Base-by-base conservation (phyloP, 2,329 filamentous ascomycete genomes). In the Chaetomium sp. region DNA sequence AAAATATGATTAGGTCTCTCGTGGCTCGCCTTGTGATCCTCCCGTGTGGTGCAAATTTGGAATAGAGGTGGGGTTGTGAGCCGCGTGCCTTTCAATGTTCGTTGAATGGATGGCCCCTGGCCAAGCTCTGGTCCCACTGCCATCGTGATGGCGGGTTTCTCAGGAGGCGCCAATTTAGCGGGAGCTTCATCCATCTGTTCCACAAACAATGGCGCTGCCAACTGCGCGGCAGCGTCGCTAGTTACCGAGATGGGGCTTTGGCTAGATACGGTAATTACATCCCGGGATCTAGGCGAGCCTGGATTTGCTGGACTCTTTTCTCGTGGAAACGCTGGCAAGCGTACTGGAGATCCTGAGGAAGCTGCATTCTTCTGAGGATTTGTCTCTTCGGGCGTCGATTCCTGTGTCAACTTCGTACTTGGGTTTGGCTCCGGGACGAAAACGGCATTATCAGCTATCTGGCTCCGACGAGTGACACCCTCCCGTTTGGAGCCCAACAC, bases 151-250 rank as follows among this genome's bases (percentile, higher is more conserved):
- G 19, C 19, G 19, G 19, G 3, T 27, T 27, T 27, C 19, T 27
- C 19, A 27, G 19, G 19, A 27, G 19, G 19, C 19, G 2, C 19
- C 19, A 27, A 2, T 27, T 27, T 27, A 27, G 19, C 3, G 8
- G 7, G 8, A 7, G 43, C 3, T 9, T 27, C 27, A 33, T 54
- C 6, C 6, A 34, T 14, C 40, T 38, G 42, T 43, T 51, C 51
- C 27, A 57, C n/a, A n/a, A 57, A 51, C 33, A 54, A n/a, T 4
- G 51, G 51, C 8, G 55, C 51, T 11, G 52, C 51, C 4, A 48
- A 51, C 8, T 6, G 32, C 8, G 34, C 14, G 5, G 7, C 27
- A 0, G 12, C 10, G n/a, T 40, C 11, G 1, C 7, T 11, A 37
- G 43, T 32, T 3, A 27, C 19, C 19, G 19, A 27, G 19, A 41